Base-by-base conservation (phyloP, 2,329 filamentous ascomycete genomes). In the Eutypa lata region DNA sequence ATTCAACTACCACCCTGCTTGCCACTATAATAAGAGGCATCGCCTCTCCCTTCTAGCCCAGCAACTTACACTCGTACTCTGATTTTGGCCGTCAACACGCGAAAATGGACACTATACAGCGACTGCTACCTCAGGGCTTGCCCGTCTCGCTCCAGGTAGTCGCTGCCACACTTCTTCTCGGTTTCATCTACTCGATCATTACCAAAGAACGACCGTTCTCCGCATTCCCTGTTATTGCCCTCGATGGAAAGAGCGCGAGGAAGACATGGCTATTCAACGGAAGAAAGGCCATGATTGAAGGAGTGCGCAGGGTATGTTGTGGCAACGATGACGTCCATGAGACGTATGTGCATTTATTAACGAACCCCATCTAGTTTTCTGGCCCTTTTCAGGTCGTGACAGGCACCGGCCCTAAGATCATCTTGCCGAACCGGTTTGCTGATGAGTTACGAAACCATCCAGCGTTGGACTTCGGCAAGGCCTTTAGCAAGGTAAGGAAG, bases 371-470 rank as follows among this genome's bases (percentile, higher is more conserved):
- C 14, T 38, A 67, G 66, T 63, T 62, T 49, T 62, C 64, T 42
- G 67, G 65, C 1, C 63, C 66, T 6, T 68, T 68, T 48, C 67
- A 69, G 51, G 52, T 69, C 40, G 63, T 69, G 53, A 65, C 65
- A 1, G 64, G 65, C 19, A 67, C 65, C 0, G 67, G 66, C 3
- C 66, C 65, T 2, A 68, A 67, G 53, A 66, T 68, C 51, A 51
- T 71, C 31, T 28, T 71, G 43, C 68, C 69, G 2, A 68, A 67
- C 28, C 60, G 53, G 33, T 65, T 63, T 42, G 66, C 67, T 10
- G 66, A 73, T 21, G 71, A 73, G 57, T 54, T 71, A 18, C 67
- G 68, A 44, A 72, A 67, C 57, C 59, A 68, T 26, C 65, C 66
- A 1, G 53, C 57, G 18, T 55, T 73, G 45, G 61, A 65, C 53